Conservation (phyloP, 2,329 filamentous ascomycete genomes). For the Alternaria dauci region DNA sequence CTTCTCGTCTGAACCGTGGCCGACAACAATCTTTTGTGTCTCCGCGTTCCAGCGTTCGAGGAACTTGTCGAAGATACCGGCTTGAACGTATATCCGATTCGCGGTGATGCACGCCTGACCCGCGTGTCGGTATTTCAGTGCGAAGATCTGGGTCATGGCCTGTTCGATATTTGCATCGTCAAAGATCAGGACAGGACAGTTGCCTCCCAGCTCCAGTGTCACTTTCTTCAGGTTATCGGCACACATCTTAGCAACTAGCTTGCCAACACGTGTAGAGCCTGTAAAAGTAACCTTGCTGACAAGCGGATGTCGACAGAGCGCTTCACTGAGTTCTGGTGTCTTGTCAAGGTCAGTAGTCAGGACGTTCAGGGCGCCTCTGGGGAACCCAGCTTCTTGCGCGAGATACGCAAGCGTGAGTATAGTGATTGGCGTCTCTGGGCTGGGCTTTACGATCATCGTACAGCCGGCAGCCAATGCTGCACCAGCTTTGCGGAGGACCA, state of each 20-base stretch:
- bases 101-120: slow-evolving; percentile 72
- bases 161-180: slow-evolving; percentile 70
- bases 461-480: slow-evolving; percentile 76
- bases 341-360: slow-evolving; percentile 67
- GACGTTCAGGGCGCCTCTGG: slow-evolving; percentile 68
- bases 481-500: slow-evolving; percentile 73
- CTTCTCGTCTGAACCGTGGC: slow-evolving; percentile 66
- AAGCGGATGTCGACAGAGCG: slow-evolving; percentile 64
- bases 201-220: slow-evolving; percentile 70
- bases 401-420: slow-evolving; percentile 50
- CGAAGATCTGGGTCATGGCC: slow-evolving; percentile 57
- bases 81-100: slow-evolving; percentile 71
- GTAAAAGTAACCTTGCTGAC: slow-evolving; percentile 71
- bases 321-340: slow-evolving; percentile 63
- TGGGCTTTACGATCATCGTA: slow-evolving; percentile 69
- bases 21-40: slow-evolving; percentile 65
- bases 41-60: slow-evolving; percentile 62
- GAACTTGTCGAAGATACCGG: slow-evolving; percentile 68
- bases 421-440: slow-evolving; percentile 53
- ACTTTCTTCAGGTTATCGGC: slow-evolving; percentile 69
- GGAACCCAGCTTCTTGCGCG: slow-evolving; percentile 56
- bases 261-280: slow-evolving; percentile 65
- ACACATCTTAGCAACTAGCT: slow-evolving; percentile 68
- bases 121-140: slow-evolving; percentile 66
- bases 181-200: slow-evolving; percentile 71